phyloP scores from a whole-genome alignment of 768 basidiomycete genomes.

The Dacryopinax spathularia region DNA sequence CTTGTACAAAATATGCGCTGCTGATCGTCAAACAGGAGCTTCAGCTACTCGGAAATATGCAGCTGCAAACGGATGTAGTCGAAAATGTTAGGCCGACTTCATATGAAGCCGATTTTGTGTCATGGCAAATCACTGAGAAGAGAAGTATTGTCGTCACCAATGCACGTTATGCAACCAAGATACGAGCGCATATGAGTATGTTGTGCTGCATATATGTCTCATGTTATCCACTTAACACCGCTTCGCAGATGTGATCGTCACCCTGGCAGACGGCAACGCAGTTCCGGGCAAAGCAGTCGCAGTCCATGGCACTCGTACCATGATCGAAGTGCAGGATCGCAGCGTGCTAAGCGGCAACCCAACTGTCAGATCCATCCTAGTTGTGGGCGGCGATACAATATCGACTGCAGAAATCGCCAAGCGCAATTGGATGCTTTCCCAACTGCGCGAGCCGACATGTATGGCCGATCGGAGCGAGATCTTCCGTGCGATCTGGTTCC shows the following conservation, averaged over 20 bases:
- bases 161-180: background rate
- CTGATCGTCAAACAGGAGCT: background rate
- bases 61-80: background rate
- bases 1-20: background rate
- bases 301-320: background rate
- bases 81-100: background rate
- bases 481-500: slow-evolving; percentile 32
- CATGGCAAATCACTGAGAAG: background rate
- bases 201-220: background rate
- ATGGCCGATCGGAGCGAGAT: slow-evolving; percentile 23
- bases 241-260: background rate
- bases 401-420: slow-evolving; percentile 30
- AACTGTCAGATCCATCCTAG: slow-evolving; percentile 20
- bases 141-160: background rate
- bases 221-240: background rate
- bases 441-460: slow-evolving; percentile 24
- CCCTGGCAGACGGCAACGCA: background rate
- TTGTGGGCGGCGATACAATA: slow-evolving; percentile 30
- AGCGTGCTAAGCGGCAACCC: background rate
- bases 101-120: background rate
- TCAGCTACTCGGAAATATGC: background rate
- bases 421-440: slow-evolving; percentile 26
- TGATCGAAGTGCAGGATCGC: background rate
- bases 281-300: background rate
- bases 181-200: background rate